These are phyloP conservation scores for Eimeria necatrix DNA, from an alignment of 169 alveolate species.

Conservation along the genomic window DNA sequence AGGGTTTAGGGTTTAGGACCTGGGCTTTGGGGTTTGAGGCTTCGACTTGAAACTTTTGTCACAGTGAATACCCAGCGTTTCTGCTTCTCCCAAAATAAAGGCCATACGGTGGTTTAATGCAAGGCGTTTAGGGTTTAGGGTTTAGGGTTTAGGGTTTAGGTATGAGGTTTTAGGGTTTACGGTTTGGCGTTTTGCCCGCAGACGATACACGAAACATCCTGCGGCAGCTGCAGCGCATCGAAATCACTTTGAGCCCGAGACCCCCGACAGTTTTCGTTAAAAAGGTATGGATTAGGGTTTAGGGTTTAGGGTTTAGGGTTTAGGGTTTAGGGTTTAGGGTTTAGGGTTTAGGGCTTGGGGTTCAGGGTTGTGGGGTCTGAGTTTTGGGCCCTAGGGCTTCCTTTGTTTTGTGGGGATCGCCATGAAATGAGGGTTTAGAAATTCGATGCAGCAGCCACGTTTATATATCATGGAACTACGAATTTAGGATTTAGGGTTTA, in stretches of 20 bases:
- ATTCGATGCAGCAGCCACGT: neutral
- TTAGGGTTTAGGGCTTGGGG: neutral
- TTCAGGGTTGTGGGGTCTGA: neutral
- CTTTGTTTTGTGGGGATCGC: too few relatives aligned
- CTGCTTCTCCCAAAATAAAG: too few relatives aligned
- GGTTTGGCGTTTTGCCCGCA: neutral
- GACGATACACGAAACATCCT: neutral
- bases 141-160: neutral
- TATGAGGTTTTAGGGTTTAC: neutral
- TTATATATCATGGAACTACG: neutral
- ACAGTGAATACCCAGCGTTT: too few relatives aligned
- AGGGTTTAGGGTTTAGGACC: conserved; percentile 4
- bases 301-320: neutral
- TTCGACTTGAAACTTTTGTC: too few relatives aligned
- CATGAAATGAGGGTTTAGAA: neutral
- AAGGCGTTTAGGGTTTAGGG: neutral
- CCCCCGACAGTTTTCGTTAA: conserved; percentile 62
- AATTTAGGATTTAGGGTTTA: neutral
- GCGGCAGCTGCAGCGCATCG: conserved; percentile 63
- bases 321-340: neutral
- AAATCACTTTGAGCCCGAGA: conserved; percentile 34
- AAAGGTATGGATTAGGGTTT: neutral
- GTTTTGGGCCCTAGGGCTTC: too few relatives aligned
- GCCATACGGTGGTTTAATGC: neutral
- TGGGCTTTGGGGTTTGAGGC: too few relatives aligned